Evolutionary conservation across 805 yeast genomes (phyloP).

Genomic region (Nakazawaea ishiwadae): DNA sequence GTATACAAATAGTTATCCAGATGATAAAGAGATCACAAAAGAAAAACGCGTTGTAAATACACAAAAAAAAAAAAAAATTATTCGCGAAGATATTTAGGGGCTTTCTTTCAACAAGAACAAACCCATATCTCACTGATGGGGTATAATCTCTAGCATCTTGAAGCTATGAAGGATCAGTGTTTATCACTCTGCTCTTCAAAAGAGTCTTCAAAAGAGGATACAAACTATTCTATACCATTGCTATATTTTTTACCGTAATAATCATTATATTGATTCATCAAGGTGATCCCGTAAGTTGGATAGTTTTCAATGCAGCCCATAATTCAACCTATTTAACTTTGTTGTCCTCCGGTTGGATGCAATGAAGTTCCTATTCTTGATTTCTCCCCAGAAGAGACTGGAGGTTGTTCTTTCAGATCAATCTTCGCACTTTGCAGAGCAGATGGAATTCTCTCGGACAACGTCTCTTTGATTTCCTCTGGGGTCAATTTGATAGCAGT

Average conservation of each 20-base stretch:
- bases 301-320: no score
- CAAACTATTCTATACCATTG: no score
- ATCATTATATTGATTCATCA: no score
- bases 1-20: neutral
- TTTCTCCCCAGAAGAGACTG: neutral
- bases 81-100: no score
- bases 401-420: slow-evolving; percentile 4
- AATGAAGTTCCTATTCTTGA: neutral
- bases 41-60: neutral
- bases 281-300: no score
- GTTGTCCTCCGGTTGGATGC: neutral
- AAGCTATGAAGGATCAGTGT: no score
- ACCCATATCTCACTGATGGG: no score
- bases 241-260: no score
- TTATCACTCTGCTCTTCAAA: no score
- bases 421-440: slow-evolving; percentile 28
- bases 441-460: neutral
- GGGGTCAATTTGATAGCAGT: slow-evolving; percentile 63
- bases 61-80: neutral
- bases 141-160: no score
- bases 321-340: neutral
- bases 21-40: no score
- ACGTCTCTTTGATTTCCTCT: slow-evolving; percentile 48
- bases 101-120: neutral
- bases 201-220: no score